Evolutionary conservation across 768 basidiomycete genomes (phyloP).

Genomic region (Psilocybe azurescens): DNA sequence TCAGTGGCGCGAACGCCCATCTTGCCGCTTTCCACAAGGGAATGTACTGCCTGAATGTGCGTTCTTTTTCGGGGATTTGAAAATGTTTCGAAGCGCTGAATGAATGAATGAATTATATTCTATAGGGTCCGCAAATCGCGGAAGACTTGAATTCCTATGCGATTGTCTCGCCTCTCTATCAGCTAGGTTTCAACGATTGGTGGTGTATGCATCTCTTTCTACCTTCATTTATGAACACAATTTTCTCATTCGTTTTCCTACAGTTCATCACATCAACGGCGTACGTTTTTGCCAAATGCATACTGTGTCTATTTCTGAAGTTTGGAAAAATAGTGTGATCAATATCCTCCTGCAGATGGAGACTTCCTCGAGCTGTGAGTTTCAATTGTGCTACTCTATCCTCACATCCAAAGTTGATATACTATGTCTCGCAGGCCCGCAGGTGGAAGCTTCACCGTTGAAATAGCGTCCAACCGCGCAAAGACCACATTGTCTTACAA

Average conservation of each 20-base stretch:
- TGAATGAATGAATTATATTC: background rate
- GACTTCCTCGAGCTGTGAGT: conserved; percentile 49
- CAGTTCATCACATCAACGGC: conserved; percentile 42
- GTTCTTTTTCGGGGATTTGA: conserved; percentile 13
- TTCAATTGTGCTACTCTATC: background rate
- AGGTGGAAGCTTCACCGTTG: conserved; percentile 51
- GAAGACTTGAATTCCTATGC: conserved; percentile 44
- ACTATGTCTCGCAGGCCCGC: conserved; percentile 42
- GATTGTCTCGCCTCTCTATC: conserved; percentile 48
- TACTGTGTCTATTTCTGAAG: background rate
- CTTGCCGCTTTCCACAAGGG: conserved; percentile 45
- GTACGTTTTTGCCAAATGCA: conserved; percentile 27
- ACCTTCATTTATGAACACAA: background rate
- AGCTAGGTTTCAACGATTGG: conserved; percentile 44
- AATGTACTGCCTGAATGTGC: conserved; percentile 54
- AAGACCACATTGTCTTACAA: conserved; percentile 49
- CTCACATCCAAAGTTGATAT: background rate
- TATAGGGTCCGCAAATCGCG: conserved; percentile 17
- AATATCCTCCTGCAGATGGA: conserved; percentile 47
- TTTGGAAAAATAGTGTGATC: conserved; percentile 37
- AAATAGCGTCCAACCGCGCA: conserved; percentile 54
- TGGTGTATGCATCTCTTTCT: conserved; percentile 44
- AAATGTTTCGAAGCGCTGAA: background rate
- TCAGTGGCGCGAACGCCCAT: conserved; percentile 39
- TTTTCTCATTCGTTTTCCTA: conserved; percentile 9